Evolutionary conservation across 306 rosid genomes (phyloP), one percentile per base, ranked within the genome.

Genomic region (Rosa persica): DNA sequence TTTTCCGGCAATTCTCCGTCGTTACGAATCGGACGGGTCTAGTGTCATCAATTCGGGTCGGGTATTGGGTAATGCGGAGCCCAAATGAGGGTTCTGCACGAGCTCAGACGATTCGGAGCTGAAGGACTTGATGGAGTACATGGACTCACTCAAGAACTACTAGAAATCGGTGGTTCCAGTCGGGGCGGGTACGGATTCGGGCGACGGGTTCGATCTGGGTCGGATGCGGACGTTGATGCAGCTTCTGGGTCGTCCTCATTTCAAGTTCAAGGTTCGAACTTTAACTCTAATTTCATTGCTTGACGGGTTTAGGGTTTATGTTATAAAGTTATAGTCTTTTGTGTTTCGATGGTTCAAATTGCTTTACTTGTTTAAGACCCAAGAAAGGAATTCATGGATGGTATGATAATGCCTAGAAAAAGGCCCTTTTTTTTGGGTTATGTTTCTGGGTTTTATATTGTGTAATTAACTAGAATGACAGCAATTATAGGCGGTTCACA

Each of bases 111-210:
- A 88, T 23, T 71, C 69, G 9, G 89, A 89, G 79, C 83, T 95
- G 85, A 85, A 79, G 77, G 89, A 91, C 66, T 83, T 95, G 43
- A 64, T 80, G 69, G 88, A 87, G 23, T 92, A 88, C 83, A 75
- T 92, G 46, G 86, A 91, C 68, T 91, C 91, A 27, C 83, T 92
- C 25, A 88, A 89, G 82, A 92, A 95, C 82, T 91, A 81, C 72
- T 96, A 95, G 92, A 95, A 91, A 75, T 87, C 74, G 3, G 98
- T 98, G 8, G 93, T 92, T 4, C 98, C 98, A 25, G 89, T 17
- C 34, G 96, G 89, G 0, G 93, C 98, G 9, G 98, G 97, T 47
- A 92, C 97, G 0, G 98, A 95, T 70, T 92, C 98, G 0, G 70
- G 76, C 0, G 83, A 89, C 10, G 98, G 98, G 25, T 92, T 95